These are phyloP conservation scores for Saksenaea vasiformis DNA, from an alignment of 371 early-diverging fungal species.

Conservation along the genomic window DNA sequence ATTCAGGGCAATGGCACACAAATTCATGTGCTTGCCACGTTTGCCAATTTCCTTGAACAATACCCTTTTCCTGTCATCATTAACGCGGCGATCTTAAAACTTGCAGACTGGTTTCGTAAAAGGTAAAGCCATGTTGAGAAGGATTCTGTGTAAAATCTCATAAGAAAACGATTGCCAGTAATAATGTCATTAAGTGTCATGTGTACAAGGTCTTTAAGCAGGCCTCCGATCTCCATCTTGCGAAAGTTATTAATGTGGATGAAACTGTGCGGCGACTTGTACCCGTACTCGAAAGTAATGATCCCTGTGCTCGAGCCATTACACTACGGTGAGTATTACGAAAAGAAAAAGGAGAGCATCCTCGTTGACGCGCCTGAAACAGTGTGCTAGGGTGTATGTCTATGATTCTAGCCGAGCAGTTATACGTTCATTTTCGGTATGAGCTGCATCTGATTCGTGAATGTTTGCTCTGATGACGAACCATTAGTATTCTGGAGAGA, in stretches of 20 bases:
- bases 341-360: background rate
- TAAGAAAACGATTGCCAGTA: conserved; percentile 28
- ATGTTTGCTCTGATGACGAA: background rate
- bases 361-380: background rate
- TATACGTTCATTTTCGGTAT: conserved; percentile 63
- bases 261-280: conserved; percentile 55
- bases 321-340: conserved; percentile 48
- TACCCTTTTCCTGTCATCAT: conserved; percentile 59
- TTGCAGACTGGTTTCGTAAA: conserved; percentile 60
- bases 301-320: conserved; percentile 54
- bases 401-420: conserved; percentile 50
- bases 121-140: conserved; percentile 28
- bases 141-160: background rate
- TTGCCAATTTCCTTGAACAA: conserved; percentile 52
- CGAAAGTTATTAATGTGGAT: conserved; percentile 56
- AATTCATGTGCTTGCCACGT: conserved; percentile 54
- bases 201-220: conserved; percentile 56
- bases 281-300: conserved; percentile 55
- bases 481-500: conserved; percentile 40
- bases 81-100: conserved; percentile 58
- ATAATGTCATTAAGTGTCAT: conserved; percentile 54
- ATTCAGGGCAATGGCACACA: conserved; percentile 44
- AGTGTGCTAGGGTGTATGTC: conserved; percentile 63
- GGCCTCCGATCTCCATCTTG: conserved; percentile 48
- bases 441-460: background rate